phyloP scores from a whole-genome alignment of 2,329 filamentous ascomycete species.

The Colletotrichum theobromicola region DNA sequence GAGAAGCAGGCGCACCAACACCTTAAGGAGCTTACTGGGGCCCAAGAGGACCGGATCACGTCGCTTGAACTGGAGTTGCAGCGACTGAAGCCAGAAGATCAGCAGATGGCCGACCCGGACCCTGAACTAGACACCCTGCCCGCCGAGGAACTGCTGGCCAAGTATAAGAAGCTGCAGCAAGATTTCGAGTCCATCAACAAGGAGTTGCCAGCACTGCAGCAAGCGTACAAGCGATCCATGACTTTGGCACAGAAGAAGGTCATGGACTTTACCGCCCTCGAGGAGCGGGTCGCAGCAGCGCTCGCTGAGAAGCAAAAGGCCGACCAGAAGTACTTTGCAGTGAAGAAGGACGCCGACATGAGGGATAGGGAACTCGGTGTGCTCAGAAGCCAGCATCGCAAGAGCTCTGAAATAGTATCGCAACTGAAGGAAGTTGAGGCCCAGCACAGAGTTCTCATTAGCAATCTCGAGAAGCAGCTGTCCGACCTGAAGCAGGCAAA shows the following conservation, averaged over 20 bases:
- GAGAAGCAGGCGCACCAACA: conserved; percentile 73
- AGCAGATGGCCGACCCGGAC: conserved; percentile 47
- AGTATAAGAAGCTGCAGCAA: conserved; percentile 76
- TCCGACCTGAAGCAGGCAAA: conserved; percentile 83
- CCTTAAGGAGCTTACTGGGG: conserved; percentile 78
- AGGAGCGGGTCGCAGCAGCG: conserved; percentile 78
- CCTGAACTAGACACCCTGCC: conserved; percentile 64
- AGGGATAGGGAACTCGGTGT: conserved; percentile 80
- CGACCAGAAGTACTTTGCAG: conserved; percentile 96
- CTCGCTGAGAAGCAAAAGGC: conserved; percentile 93
- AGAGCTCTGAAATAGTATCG: conserved; percentile 91
- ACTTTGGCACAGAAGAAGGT: conserved; percentile 86
- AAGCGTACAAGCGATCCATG: conserved; percentile 89
- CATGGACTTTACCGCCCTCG: conserved; percentile 73
- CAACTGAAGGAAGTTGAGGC: conserved; percentile 91
- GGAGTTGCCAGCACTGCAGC: conserved; percentile 88
- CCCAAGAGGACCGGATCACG: conserved; percentile 80
- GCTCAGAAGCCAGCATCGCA: conserved; percentile 81
- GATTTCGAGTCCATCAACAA: conserved; percentile 85
- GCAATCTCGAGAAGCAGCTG: conserved; percentile 90
- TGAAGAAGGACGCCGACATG: conserved; percentile 91
- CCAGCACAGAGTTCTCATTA: conserved; percentile 74
- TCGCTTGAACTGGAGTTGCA: conserved; percentile 84
- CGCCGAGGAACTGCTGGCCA: conserved; percentile 74
- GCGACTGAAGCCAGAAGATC: conserved; percentile 64